Evolutionary conservation across 768 basidiomycete genomes (phyloP).

Genomic region (Dentipellis sp.): DNA sequence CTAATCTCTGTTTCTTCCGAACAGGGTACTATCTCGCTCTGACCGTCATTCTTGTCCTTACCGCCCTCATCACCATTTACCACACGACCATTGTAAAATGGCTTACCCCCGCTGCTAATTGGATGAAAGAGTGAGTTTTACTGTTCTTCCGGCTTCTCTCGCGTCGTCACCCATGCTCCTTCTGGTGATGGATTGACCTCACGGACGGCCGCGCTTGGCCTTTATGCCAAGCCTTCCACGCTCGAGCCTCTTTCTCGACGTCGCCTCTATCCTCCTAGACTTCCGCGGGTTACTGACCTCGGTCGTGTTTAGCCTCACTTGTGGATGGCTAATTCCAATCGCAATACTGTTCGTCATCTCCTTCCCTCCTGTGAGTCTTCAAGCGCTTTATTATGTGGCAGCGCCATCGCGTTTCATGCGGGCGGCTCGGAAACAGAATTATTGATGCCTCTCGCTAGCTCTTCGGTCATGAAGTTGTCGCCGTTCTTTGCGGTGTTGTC

Average conservation of each 20-base stretch:
- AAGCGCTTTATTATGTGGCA: not conserved
- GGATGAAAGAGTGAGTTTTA: slow-evolving; percentile 48
- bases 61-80: slow-evolving; percentile 32
- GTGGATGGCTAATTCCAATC: slow-evolving; percentile 74
- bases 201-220: not conserved
- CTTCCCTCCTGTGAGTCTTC: slow-evolving; percentile 60
- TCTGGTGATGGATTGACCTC: not conserved
- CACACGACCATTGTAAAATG: slow-evolving; percentile 54
- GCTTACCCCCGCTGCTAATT: slow-evolving; percentile 56
- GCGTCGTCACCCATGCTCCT: not conserved
- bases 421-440: too few species aligned
- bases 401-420: too few species aligned
- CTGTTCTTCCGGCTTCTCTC: not conserved
- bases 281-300: not conserved
- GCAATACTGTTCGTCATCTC: slow-evolving; percentile 76
- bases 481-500: slow-evolving; percentile 80
- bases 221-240: not conserved
- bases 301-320: slow-evolving; percentile 29
- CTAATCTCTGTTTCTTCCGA: not conserved
- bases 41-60: slow-evolving; percentile 22
- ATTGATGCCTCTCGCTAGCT: slow-evolving; percentile 33
- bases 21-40: slow-evolving; percentile 27
- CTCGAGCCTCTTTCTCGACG: not conserved
- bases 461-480: slow-evolving; percentile 89
- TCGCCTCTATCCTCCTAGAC: not conserved